These are phyloP conservation scores for Phaeosphaeriaceae sp. DNA, from an alignment of 2,329 filamentous ascomycete species.

Conservation along the genomic window DNA sequence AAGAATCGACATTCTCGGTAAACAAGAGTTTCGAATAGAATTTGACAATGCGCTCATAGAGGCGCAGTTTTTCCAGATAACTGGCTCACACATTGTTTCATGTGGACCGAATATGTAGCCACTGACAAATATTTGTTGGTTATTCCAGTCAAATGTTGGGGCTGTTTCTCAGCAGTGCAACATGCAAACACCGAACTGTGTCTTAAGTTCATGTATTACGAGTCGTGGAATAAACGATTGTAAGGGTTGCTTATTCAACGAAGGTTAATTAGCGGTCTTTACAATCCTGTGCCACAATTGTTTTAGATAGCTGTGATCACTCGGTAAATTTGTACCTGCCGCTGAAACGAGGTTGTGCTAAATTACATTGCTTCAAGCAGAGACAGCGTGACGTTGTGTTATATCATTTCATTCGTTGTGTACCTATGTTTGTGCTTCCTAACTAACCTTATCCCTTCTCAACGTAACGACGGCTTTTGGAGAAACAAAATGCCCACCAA, in stretches of 20 bases:
- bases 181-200: background rate
- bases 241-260: background rate
- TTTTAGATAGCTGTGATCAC: background rate
- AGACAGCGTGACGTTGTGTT: background rate
- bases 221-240: background rate
- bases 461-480: background rate
- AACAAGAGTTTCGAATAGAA: no score
- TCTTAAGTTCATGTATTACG: background rate
- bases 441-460: background rate
- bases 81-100: constrained; percentile 2
- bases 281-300: background rate
- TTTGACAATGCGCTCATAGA: background rate
- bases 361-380: background rate
- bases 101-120: background rate
- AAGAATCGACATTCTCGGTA: no score
- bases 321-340: background rate
- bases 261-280: background rate
- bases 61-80: background rate
- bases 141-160: background rate
- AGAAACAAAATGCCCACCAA: background rate
- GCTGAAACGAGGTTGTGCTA: no score
- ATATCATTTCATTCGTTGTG: constrained; percentile 1
- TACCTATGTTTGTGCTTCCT: constrained; percentile 1
- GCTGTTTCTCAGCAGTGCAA: background rate
- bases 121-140: constrained; percentile 1